phyloP scores from a whole-genome alignment of 345 rosid genomes.

The Syzygium grande region DNA sequence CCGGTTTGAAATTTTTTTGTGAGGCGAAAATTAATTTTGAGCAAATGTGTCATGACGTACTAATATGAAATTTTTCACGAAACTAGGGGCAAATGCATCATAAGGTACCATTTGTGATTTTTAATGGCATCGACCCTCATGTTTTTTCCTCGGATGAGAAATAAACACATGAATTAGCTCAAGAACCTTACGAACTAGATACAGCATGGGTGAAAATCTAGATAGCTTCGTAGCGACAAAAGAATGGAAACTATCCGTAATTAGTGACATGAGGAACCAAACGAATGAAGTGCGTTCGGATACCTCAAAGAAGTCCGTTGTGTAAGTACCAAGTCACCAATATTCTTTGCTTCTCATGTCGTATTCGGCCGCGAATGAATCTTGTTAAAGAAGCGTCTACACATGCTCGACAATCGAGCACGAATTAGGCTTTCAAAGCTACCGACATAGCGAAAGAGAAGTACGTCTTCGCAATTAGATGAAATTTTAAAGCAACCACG shows the following conservation, averaged over 20 bases:
- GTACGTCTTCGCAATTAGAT: too few relatives aligned
- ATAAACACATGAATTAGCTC: background rate
- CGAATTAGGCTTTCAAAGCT: background rate
- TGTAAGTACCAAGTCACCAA: background rate
- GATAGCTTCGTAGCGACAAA: background rate
- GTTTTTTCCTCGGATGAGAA: background rate
- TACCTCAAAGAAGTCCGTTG: background rate
- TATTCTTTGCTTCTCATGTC: background rate
- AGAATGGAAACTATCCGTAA: background rate
- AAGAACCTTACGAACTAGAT: background rate
- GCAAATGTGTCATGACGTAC: background rate
- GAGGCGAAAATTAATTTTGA: background rate
- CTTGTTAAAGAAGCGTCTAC: background rate
- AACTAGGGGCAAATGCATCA: background rate
- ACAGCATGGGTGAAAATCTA: background rate
- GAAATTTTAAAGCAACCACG: background rate
- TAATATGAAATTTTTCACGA: rapidly evolving
- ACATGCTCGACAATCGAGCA: background rate
- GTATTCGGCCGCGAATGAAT: background rate
- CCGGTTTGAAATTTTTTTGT: background rate
- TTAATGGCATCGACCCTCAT: background rate
- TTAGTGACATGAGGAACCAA: rapidly evolving
- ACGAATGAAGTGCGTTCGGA: rapidly evolving
- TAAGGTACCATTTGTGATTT: background rate
- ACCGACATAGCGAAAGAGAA: too few relatives aligned